Evolutionary conservation across 768 basidiomycete genomes (phyloP).

Genomic region (Coprinopsis strossmayeri): DNA sequence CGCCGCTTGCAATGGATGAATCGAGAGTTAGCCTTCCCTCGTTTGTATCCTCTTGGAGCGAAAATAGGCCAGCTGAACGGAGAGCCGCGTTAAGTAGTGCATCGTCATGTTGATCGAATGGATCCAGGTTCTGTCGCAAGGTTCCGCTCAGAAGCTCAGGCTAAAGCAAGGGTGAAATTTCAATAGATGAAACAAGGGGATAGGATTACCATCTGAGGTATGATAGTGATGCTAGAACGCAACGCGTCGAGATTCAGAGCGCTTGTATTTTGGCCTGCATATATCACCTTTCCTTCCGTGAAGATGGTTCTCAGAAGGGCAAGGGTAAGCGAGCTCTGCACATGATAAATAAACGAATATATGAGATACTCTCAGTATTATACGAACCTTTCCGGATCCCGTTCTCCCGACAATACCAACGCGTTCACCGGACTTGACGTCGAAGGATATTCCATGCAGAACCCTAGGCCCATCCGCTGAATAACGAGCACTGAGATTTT

Average conservation of each 20-base stretch:
- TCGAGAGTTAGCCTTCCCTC: too few relatives aligned
- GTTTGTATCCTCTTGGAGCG: too few relatives aligned
- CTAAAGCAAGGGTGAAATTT: too few relatives aligned
- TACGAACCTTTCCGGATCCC: conserved; percentile 28
- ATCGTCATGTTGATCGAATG: too few relatives aligned
- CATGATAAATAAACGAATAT: neutral
- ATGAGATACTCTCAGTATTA: neutral
- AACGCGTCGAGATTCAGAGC: conserved; percentile 48
- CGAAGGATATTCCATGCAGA: conserved; percentile 41
- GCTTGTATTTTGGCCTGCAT: conserved; percentile 42
- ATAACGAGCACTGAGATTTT: conserved; percentile 52
- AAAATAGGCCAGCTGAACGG: too few relatives aligned
- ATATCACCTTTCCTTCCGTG: conserved; percentile 44
- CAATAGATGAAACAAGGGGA: too few relatives aligned
- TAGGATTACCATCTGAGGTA: conserved; percentile 40
- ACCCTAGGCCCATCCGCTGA: conserved; percentile 46
- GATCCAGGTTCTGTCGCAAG: too few relatives aligned
- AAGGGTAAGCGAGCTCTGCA: conserved; percentile 30
- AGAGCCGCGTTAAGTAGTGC: too few relatives aligned
- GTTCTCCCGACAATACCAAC: conserved; percentile 47
- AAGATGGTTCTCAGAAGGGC: conserved; percentile 48
- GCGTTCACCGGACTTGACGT: conserved; percentile 45
- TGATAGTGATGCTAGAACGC: conserved; percentile 51
- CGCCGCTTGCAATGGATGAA: too few relatives aligned
- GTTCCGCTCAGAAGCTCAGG: too few relatives aligned